Percentiles rank a stretch among this genome's conserved stretches.
phyloP scores from a whole-genome alignment of 148 eudicot genomes.

The Rheum nobile region DNA sequence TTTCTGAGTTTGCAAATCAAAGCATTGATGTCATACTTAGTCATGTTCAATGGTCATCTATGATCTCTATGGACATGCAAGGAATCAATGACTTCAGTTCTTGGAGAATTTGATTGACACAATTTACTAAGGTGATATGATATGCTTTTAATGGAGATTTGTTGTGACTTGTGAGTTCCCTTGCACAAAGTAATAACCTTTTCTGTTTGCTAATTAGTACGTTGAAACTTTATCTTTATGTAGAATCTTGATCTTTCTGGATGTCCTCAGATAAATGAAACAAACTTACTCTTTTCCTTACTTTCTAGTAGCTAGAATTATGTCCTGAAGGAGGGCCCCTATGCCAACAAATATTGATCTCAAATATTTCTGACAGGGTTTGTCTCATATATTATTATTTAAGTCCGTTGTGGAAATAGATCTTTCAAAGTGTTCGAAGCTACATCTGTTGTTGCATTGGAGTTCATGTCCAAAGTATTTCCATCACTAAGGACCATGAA shows the following conservation, averaged over 20 bases:
- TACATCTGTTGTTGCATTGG: constrained; percentile 39
- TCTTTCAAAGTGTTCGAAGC: constrained; percentile 59
- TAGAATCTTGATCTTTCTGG: constrained; percentile 83
- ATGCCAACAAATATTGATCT: constrained; percentile 16
- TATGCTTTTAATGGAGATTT: neutral
- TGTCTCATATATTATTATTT: constrained; percentile 33
- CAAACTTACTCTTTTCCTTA: constrained; percentile 37
- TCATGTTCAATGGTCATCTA: constrained; percentile 15
- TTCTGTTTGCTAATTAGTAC: constrained; percentile 1
- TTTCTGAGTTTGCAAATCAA: constrained; percentile 37
- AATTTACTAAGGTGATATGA: constrained; percentile 50
- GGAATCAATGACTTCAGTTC: constrained; percentile 20
- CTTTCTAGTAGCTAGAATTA: constrained; percentile 30
- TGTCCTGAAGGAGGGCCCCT: constrained; percentile 18
- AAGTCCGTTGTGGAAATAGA: constrained; percentile 57
- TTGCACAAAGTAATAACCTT: neutral
- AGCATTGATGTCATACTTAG: constrained; percentile 26
- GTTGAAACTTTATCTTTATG: constrained; percentile 16
- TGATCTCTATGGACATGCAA: constrained; percentile 10
- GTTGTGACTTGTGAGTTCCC: neutral
- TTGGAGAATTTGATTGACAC: constrained; percentile 52
- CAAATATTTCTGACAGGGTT: constrained; percentile 10
- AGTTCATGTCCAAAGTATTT: constrained; percentile 57
- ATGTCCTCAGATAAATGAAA: constrained; percentile 56
- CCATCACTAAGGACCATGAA: constrained; percentile 45